phyloP scores from a whole-genome alignment of 495 filamentous ascomycete genomes.

The Elasticomyces elasticus region DNA sequence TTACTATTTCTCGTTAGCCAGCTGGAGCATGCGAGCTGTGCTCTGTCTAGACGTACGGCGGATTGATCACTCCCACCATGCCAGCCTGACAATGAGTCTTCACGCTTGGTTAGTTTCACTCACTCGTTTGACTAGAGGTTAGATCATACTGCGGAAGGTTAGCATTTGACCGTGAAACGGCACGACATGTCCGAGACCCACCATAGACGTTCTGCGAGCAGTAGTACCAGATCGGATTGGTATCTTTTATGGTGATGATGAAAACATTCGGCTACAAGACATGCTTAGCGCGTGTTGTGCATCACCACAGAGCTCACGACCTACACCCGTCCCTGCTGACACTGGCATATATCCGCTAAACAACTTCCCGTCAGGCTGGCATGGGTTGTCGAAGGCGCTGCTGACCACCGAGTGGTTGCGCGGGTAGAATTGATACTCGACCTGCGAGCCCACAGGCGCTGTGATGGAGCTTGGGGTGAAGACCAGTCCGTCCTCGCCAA shows the following conservation, averaged over 20 bases:
- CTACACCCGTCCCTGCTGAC: neutral
- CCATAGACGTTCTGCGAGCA: conserved; percentile 15
- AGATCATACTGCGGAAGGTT: too few species aligned
- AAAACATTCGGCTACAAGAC: conserved; percentile 21
- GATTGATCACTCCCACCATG: conserved; percentile 28
- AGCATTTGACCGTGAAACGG: too few species aligned
- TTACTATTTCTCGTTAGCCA: neutral
- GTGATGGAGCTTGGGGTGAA: conserved; percentile 45
- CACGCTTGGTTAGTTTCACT: too few species aligned
- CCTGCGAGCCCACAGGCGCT: conserved; percentile 43
- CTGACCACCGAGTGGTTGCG: conserved; percentile 54
- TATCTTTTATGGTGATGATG: conserved; percentile 22
- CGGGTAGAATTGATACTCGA: conserved; percentile 54
- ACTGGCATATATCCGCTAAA: conserved; percentile 11
- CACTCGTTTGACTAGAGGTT: too few species aligned
- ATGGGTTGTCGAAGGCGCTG: conserved; percentile 47
- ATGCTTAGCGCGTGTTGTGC: too few species aligned
- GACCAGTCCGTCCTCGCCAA: conserved; percentile 39
- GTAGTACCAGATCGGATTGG: conserved; percentile 28
- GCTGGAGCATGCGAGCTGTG: neutral
- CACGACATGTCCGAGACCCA: too few species aligned
- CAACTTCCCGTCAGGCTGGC: conserved; percentile 33
- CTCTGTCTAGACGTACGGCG: conserved; percentile 19
- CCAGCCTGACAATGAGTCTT: conserved; percentile 22
- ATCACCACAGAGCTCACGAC: too few species aligned